Evolutionary conservation across 164 flowering plant species (phyloP), one percentile per base, ranked within the genome.

Genomic region (Annona cherimola): DNA sequence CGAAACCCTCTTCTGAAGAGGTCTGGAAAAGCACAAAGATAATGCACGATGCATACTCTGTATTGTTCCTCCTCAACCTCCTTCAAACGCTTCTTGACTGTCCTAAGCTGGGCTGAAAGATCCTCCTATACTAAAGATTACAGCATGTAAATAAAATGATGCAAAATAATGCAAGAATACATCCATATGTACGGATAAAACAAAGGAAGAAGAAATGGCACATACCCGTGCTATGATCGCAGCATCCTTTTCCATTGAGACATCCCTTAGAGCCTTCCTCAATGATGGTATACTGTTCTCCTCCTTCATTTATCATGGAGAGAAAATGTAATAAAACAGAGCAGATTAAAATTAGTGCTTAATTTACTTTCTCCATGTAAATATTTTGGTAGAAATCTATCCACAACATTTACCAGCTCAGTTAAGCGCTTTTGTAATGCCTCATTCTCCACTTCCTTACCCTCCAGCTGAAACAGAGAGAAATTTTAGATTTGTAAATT

Each of bases 61-160:
- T 92, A 95, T 69, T 95, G 99, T 73, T 95, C 98, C 78, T 95
- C 99, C 82, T 95, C 99, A 69, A 96, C 98, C 81, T 95, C 99
- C 79, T 88, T 95, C 45, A 91, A 41, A 61, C 91, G 94, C 76
- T 82, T 93, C 86, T 88, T 93, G 2, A 86, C 68, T 42, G 88
- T 79, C 42, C 97, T 93, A 82, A 93, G 86, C 81, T 93, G 99
- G 63, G 99, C 84, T 65, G 88, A 84, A 35, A 95, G 86, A 81
- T 95, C 99, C 88, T 95, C 98, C 99, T 95, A 83, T 77, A 87
- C 85, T 76, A 82, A 68, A 71, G 2, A 77, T 63, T 62, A 69
- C 71, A 81, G 59, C 18, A 60, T 44, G 42, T 67, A 40, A 64
- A 64, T 42, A 44, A 64, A 64, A n/a, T 14, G 41, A 64, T 8